phyloP scores from a whole-genome alignment of 2,329 filamentous ascomycete genomes.

The Cladosporium sp. region DNA sequence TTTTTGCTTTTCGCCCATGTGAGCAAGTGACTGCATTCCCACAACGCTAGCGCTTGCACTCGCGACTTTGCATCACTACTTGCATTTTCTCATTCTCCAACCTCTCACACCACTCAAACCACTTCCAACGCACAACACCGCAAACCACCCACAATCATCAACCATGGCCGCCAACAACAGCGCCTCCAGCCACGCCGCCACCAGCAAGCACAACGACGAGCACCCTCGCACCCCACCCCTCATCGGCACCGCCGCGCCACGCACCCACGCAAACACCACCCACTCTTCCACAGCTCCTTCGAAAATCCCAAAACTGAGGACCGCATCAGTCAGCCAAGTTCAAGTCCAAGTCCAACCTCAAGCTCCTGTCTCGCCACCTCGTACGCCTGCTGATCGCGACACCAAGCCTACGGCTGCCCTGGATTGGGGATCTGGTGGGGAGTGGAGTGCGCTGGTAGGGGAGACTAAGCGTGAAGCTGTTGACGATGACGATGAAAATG shows the following conservation, averaged over 20 bases:
- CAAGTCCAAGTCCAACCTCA: neutral
- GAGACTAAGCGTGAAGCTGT: neutral
- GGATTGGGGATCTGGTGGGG: slow-evolving; percentile 1
- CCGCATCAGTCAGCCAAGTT: neutral
- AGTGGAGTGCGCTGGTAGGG: neutral
- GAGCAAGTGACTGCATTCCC: neutral
- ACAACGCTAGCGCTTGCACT: neutral
- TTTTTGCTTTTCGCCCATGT: neutral
- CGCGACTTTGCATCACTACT: neutral
- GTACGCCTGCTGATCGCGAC: neutral
- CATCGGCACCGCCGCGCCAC: neutral
- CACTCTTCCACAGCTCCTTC: neutral
- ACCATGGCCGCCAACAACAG: neutral
- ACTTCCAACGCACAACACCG: neutral
- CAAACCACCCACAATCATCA: neutral
- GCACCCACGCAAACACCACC: neutral
- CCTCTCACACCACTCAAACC: neutral
- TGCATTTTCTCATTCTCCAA: neutral
- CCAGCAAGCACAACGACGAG: neutral
- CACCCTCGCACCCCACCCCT: neutral
- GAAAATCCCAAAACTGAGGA: neutral
- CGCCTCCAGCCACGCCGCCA: neutral
- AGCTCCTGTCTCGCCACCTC: neutral
- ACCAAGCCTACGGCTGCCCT: neutral
- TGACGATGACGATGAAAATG: neutral